Conservation (phyloP, 495 filamentous ascomycete genomes). For the Aspergillus avenaceus region DNA sequence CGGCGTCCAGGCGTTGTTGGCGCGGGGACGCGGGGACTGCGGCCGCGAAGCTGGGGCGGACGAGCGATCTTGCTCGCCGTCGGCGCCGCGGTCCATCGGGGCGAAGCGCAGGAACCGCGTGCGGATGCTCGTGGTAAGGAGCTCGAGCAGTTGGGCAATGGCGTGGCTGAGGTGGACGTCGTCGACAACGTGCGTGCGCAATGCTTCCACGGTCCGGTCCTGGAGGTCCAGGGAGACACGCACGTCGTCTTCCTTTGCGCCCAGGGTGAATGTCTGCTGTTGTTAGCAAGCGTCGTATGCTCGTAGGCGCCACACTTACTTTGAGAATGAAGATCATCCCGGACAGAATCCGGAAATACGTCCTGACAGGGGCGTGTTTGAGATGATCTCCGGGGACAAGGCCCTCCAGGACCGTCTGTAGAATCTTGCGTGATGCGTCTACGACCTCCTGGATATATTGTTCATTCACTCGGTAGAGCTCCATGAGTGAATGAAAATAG, state of each 20-base stretch:
- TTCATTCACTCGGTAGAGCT: constrained; percentile 55
- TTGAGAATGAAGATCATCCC: constrained; percentile 94
- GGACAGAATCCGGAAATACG: constrained; percentile 90
- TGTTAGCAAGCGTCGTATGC: background rate
- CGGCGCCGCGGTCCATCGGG: constrained; percentile 37
- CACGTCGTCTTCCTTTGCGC: constrained; percentile 85
- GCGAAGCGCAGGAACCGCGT: constrained; percentile 65
- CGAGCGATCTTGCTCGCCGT: constrained; percentile 38
- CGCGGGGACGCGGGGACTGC: constrained; percentile 34
- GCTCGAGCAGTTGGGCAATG: constrained; percentile 88
- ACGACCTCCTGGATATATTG: constrained; percentile 86
- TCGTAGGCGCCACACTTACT: constrained; percentile 22
- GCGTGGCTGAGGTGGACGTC: constrained; percentile 93
- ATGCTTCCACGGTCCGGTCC: constrained; percentile 71
- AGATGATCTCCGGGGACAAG: constrained; percentile 80
- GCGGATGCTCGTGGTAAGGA: constrained; percentile 67
- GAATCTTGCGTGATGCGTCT: constrained; percentile 76
- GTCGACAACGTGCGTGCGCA: constrained; percentile 84
- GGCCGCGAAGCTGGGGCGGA: constrained; percentile 32
- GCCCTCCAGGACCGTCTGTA: constrained; percentile 77
- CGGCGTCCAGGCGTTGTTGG: constrained; percentile 31
- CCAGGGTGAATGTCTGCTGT: constrained; percentile 82
- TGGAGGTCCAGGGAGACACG: constrained; percentile 75
- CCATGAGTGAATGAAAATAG: constrained; percentile 51
- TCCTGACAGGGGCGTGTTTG: constrained; percentile 87